phyloP scores from a whole-genome alignment of 2,329 filamentous ascomycete genomes.

The Leptographium radiaticola region DNA sequence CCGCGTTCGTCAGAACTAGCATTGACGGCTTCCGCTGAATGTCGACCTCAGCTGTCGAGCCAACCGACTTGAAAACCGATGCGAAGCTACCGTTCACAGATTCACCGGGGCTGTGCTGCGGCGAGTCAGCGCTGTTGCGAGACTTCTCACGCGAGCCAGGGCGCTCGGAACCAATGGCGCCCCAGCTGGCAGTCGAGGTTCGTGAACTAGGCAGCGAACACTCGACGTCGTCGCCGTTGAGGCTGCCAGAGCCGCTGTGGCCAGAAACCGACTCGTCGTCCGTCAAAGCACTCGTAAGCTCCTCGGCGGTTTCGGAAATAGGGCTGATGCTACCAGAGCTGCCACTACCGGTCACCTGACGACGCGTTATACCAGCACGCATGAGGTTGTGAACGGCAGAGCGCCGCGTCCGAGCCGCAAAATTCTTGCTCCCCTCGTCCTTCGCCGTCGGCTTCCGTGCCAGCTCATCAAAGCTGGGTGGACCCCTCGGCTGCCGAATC shows the following conservation, averaged over 20 bases:
- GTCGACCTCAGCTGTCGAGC: slow-evolving; percentile 41
- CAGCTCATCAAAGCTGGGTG: slow-evolving; percentile 84
- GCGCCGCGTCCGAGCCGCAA: slow-evolving; percentile 80
- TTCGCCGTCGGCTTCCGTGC: slow-evolving; percentile 80
- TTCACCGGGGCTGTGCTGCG: slow-evolving; percentile 46
- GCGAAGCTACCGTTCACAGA: slow-evolving; percentile 48
- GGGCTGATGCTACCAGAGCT: slow-evolving; percentile 75
- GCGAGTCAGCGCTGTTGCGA: slow-evolving; percentile 48
- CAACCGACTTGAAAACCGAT: slow-evolving; percentile 51
- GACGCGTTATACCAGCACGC: slow-evolving; percentile 75
- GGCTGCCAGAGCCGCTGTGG: slow-evolving; percentile 63
- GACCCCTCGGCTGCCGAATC: slow-evolving; percentile 80
- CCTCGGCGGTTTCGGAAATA: slow-evolving; percentile 65
- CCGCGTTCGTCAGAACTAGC: slow-evolving; percentile 75
- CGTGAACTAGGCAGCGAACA: slow-evolving; percentile 61
- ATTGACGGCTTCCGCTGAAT: slow-evolving; percentile 71
- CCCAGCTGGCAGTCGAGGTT: slow-evolving; percentile 58
- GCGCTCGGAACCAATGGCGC: slow-evolving; percentile 78
- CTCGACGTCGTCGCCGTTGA: slow-evolving; percentile 56
- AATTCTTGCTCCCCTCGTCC: slow-evolving; percentile 95
- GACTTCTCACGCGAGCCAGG: slow-evolving; percentile 58
- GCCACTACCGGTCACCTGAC: slow-evolving; percentile 59
- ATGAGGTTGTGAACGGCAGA: slow-evolving; percentile 87
- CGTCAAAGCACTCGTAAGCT: slow-evolving; percentile 51
- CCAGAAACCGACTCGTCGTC: slow-evolving; percentile 68